Base-by-base conservation (phyloP, 495 filamentous ascomycete species). In the Lophium mytilinum region DNA sequence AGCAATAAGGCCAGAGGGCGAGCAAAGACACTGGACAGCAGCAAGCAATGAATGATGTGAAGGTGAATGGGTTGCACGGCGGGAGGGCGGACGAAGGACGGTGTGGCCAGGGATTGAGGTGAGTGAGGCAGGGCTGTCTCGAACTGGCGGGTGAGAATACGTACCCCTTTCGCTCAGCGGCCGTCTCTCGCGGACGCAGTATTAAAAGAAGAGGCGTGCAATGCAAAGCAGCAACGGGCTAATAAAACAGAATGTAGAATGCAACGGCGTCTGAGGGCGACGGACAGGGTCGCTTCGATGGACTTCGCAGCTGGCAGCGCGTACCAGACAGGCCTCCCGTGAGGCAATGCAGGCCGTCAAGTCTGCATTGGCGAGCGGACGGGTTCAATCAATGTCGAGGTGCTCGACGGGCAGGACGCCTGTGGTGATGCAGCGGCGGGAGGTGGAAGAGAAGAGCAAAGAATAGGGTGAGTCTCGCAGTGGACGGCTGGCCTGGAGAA, bases 251-350 rank as follows among this genome's bases (percentile, higher is more conserved):
- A 18, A 11, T 24, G 42, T 52, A 65, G 58, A 65, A 65, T 58
- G 62, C 50, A 65, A 65, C 19, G 49, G 52, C 36, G 55, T 36
- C 48, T 53, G n/a, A 43, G 21, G 46, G 51, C 24, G 40, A 58
- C 53, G 60, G 58, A 65, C 58, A 50, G 50, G 48, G 62, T 61
- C 62, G 58, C 24, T 18, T 61, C 50, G 43, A 47, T 53, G 54
- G 62, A 65, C 58, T 58, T 14, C 17, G 21, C 34, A 65, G 58
- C 61, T 61, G 62, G 62, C 62, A 64, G 62, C 57, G 62, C 60
- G 57, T 55, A 65, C 62, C 62, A 65, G 58, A 58, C 62, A 65
- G 57, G 62, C 58, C 62, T 65, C 62, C 58, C 58, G 43, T 48
- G 45, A 48, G 45, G 45, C 45, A 48, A 33, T 36, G 55, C 57